Evolutionary conservation across 495 filamentous ascomycete species (phyloP).

Genomic region (Aspergillus affinis): DNA sequence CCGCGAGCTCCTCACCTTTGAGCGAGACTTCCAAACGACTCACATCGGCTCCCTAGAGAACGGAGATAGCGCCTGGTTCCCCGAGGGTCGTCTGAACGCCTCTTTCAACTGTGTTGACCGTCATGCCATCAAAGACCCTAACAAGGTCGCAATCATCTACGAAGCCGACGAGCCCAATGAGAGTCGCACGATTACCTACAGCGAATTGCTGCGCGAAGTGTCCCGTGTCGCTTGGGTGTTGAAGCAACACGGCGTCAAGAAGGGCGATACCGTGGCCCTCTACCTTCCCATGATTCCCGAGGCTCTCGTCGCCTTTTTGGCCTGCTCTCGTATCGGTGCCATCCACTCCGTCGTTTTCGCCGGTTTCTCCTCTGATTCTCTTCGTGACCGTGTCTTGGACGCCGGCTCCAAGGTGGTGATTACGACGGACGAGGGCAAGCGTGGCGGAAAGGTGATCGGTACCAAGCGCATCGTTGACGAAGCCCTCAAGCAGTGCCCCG

Average conservation of each 20-base stretch:
- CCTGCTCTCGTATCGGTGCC: conserved; percentile 88
- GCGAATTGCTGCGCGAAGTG: conserved; percentile 91
- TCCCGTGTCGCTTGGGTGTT: conserved; percentile 81
- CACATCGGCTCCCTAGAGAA: conserved; percentile 71
- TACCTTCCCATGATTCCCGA: conserved; percentile 99
- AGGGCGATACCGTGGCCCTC: conserved; percentile 95
- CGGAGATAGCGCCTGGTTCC: conserved; percentile 93
- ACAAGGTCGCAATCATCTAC: conserved; percentile 96
- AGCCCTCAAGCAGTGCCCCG: conserved; percentile 94
- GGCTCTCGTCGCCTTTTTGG: conserved; percentile 86
- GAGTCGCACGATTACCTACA: conserved; percentile 87
- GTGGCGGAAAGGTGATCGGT: conserved; percentile 94
- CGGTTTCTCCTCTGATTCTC: conserved; percentile 95
- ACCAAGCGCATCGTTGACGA: conserved; percentile 99
- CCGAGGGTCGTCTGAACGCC: conserved; percentile 90
- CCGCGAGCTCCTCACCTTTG: conserved; percentile 87
- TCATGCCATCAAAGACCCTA: conserved; percentile 87
- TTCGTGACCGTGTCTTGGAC: conserved; percentile 93
- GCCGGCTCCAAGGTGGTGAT: conserved; percentile 89
- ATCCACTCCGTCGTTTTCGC: conserved; percentile 99
- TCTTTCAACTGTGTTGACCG: conserved; percentile 98
- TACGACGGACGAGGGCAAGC: conserved; percentile 95
- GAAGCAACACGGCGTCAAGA: conserved; percentile 92
- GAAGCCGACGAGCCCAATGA: conserved; percentile 91
- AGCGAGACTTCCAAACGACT: conserved; percentile 89